Evolutionary conservation across 2,329 filamentous ascomycete genomes (phyloP), one percentile per base, ranked within the genome.

Genomic region (Stemphylium beticola): DNA sequence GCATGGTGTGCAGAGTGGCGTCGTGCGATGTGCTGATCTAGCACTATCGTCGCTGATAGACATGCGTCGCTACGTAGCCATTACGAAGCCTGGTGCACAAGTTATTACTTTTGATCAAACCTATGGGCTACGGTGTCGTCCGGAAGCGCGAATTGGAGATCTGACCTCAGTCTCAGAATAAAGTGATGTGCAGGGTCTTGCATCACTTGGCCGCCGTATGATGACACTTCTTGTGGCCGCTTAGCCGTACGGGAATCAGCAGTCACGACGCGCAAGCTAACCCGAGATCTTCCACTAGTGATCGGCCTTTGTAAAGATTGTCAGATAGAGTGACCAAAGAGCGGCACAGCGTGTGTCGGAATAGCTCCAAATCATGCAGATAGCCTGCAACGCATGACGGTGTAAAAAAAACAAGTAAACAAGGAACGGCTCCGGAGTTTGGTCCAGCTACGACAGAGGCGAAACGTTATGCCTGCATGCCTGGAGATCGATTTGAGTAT

Each of bases 151-250:
- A 55, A 18, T 62, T 61, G 57, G 55, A 60, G 59, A 61, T 63
- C 60, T 64, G 64, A 66, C 59, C 55, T 66, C 56, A 49, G 54
- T 55, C 52, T 58, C 55, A 54, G 47, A 52, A 45, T 51, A 49
- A 34, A 58, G 57, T 66, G 62, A 62, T 69, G 64, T 55, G 59
- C 57, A 63, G 58, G 61, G 60, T 58, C 48, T 57, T 61, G 58
- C 61, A 62, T 66, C 57, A 64, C 60, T 51, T 14, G 43, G 36
- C 44, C 49, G 44, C 49, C 62, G 60, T 55, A 65, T 64, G 45
- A 66, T 62, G 53, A 57, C 38, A 56, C 53, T 39, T 46, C 46
- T 52, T 51, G 52, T 45, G 40, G 36, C 31, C 29, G 41, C 20
- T 52, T 32, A 38, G 34, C 39, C 44, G 46, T 22, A 15, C 37